Percentiles rank a stretch among this genome's conserved stretches.
Conservation (phyloP, 805 yeast species). For the Maudiozyma bulderi region DNA sequence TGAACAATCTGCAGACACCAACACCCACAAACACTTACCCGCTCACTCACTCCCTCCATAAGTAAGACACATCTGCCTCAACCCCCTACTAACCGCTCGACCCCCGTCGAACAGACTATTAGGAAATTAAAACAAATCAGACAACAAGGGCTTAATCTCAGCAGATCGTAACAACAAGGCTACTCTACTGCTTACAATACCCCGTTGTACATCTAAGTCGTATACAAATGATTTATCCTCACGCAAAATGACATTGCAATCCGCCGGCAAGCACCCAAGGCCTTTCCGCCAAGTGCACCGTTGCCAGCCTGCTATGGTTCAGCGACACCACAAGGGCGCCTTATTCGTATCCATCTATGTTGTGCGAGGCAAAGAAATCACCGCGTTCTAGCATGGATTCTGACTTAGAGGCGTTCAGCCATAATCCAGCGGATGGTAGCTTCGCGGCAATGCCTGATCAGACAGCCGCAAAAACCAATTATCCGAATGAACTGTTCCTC, state of each 20-base stretch:
- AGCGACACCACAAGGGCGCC: conserved; percentile 33
- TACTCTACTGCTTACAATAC: conserved; percentile 43
- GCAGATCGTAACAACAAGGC: conserved; percentile 39
- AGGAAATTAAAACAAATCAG: conserved; percentile 14
- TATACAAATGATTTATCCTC: conserved; percentile 40
- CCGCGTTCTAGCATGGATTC: conserved; percentile 46
- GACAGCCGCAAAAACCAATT: conserved; percentile 39
- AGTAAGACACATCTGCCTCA: no score
- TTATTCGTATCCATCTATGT: conserved; percentile 35
- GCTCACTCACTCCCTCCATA: no score
- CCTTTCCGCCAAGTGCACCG: conserved; percentile 33
- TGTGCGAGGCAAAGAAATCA: conserved; percentile 35
- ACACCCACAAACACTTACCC: no score
- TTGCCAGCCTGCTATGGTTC: conserved; percentile 35
- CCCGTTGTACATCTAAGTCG: conserved; percentile 39
- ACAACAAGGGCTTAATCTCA: conserved; percentile 28
- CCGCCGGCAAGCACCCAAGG: conserved; percentile 33
- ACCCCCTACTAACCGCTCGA: no score
- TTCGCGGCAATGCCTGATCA: conserved; percentile 40
- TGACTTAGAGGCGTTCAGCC: conserved; percentile 39
- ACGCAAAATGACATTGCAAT: conserved; percentile 37
- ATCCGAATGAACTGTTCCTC: conserved; percentile 41
- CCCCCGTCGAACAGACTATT: no score
- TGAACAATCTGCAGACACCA: no score
- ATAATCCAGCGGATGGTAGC: conserved; percentile 33